phyloP scores from a whole-genome alignment of 305 asterid species.

The Fraxinus dipetala region DNA sequence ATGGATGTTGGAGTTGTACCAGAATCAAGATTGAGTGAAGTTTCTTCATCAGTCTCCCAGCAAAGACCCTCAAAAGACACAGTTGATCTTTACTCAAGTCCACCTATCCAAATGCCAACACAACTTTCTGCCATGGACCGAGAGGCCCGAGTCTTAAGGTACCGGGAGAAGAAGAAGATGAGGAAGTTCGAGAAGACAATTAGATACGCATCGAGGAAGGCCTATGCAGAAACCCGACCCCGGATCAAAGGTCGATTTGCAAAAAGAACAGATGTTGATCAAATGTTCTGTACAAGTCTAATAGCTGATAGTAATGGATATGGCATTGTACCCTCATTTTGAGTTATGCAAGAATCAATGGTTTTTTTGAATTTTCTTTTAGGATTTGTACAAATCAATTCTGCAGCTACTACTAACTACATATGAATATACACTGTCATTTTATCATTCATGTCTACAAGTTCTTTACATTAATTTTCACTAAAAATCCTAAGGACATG shows the following conservation, averaged over 20 bases:
- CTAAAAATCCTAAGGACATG: too few species aligned
- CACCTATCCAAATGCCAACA: slow-evolving; percentile 40
- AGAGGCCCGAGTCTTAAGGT: slow-evolving; percentile 65
- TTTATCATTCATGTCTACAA: too few species aligned
- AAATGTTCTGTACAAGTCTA: slow-evolving; percentile 42
- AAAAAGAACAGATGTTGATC: slow-evolving; percentile 42
- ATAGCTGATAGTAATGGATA: slow-evolving; percentile 37
- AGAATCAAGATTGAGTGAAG: slow-evolving; percentile 45
- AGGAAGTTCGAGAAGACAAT: slow-evolving; percentile 78
- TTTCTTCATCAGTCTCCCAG: slow-evolving; percentile 24
- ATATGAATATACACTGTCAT: neutral
- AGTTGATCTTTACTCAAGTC: slow-evolving; percentile 53
- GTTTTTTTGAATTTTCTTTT: too few species aligned
- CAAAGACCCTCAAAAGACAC: slow-evolving; percentile 57
- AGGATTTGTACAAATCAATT: neutral
- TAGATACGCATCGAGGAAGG: slow-evolving; percentile 78
- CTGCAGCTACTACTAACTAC: neutral
- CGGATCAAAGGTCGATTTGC: slow-evolving; percentile 78
- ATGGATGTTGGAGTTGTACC: slow-evolving; percentile 71
- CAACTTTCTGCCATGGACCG: slow-evolving; percentile 56
- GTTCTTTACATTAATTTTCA: too few species aligned
- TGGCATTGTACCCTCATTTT: slow-evolving; percentile 62
- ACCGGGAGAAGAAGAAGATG: slow-evolving; percentile 63
- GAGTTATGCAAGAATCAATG: slow-evolving; percentile 3
- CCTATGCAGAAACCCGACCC: slow-evolving; percentile 81